phyloP scores from a whole-genome alignment of 1,284 basidiomycete genomes.

The Sporisorium reilianum region DNA sequence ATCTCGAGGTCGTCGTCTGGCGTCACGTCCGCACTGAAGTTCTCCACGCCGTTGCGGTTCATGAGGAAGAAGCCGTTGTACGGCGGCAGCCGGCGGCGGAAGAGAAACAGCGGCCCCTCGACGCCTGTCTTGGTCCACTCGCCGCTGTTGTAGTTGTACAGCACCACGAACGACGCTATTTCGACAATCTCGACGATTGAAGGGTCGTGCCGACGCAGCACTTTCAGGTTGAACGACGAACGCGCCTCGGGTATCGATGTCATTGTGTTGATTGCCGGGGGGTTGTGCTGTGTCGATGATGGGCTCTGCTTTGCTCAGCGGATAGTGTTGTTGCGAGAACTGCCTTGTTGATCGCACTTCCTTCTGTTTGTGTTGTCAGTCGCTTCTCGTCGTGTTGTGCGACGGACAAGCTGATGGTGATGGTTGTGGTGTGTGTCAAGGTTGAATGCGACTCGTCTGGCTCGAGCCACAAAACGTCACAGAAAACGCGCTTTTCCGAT shows the following conservation, averaged over 20 bases:
- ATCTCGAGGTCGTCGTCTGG: slow-evolving; percentile 82
- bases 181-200: slow-evolving; percentile 83
- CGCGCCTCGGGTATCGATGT: slow-evolving; percentile 42
- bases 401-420: background rate
- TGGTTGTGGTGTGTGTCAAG: slow-evolving; percentile 2
- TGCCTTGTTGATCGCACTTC: background rate
- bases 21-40: slow-evolving; percentile 81
- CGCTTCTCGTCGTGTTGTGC: background rate
- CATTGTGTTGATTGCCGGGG: slow-evolving; percentile 14
- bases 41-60: slow-evolving; percentile 86
- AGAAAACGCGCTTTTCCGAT: background rate
- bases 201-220: slow-evolving; percentile 82
- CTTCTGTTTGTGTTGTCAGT: too few species aligned
- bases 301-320: background rate
- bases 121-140: slow-evolving; percentile 80
- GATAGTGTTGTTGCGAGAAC: background rate
- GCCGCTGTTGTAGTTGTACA: slow-evolving; percentile 67
- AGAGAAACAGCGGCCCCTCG: slow-evolving; percentile 89
- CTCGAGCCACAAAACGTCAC: slow-evolving; percentile 3
- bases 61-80: slow-evolving; percentile 87
- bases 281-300: background rate
- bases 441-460: background rate
- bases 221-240: slow-evolving; percentile 78
- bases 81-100: slow-evolving; percentile 79
- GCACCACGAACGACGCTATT: slow-evolving; percentile 81